phyloP scores from a whole-genome alignment of 495 filamentous ascomycete genomes.

The Podospora sp. region DNA sequence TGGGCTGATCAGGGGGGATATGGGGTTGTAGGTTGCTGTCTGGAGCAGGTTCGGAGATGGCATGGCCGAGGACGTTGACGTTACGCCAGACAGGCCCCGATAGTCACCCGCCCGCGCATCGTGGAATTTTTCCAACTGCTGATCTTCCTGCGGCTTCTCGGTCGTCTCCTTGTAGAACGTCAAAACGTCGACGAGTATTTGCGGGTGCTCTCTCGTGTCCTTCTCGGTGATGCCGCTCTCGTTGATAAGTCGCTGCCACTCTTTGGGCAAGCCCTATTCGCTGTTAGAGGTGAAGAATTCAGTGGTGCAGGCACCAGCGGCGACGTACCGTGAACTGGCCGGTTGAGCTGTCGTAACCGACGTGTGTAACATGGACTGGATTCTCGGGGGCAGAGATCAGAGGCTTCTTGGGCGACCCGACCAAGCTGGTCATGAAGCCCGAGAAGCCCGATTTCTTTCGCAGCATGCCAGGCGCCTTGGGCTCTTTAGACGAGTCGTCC shows the following conservation, averaged over 20 bases:
- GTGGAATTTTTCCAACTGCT: conserved; percentile 93
- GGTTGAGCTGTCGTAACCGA: conserved; percentile 95
- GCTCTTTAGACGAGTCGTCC: conserved; percentile 69
- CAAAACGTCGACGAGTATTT: conserved; percentile 92
- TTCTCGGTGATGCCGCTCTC: conserved; percentile 96
- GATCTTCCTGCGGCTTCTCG: conserved; percentile 76
- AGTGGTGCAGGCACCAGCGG: conserved; percentile 13
- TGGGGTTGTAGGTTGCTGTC: conserved; percentile 50
- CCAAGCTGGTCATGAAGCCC: conserved; percentile 88
- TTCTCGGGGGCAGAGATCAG: conserved; percentile 96
- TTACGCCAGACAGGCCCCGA: conserved; percentile 46
- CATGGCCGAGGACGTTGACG: conserved; percentile 45
- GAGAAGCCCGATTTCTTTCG: conserved; percentile 95
- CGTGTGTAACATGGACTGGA: conserved; percentile 96
- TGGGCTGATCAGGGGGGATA: conserved; percentile 73
- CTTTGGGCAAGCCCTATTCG: conserved; percentile 83
- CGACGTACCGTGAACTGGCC: conserved; percentile 90
- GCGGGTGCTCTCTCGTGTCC: conserved; percentile 92
- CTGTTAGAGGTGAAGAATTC: conserved; percentile 25
- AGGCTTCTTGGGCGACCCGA: conserved; percentile 85
- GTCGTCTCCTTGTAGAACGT: conserved; percentile 94
- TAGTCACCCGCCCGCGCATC: conserved; percentile 68
- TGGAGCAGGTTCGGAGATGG: conserved; percentile 51
- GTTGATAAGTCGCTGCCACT: conserved; percentile 95
- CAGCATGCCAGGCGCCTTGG: conserved; percentile 57